Conservation (phyloP, 2,329 filamentous ascomycete genomes). For the Aspergillus niger region DNA sequence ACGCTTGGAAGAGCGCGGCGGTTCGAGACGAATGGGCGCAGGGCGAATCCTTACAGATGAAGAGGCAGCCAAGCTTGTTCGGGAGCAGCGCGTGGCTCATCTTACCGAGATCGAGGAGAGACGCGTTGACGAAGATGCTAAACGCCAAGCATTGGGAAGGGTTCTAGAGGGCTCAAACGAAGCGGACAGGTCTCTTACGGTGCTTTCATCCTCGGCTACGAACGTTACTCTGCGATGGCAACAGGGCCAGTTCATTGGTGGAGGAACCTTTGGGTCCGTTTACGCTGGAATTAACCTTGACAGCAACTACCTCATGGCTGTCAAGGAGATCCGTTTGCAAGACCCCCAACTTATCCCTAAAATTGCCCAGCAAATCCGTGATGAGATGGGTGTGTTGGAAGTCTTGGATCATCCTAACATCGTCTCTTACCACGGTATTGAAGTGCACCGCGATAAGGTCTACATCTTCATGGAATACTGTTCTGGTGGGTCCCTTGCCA, state of each 20-base stretch:
- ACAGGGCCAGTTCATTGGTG: conserved; percentile 96
- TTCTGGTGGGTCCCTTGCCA: conserved; percentile 88
- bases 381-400: conserved; percentile 96
- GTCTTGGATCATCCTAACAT: conserved; percentile 96
- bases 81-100: conserved; percentile 71
- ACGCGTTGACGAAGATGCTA: conserved; percentile 76
- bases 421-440: conserved; percentile 96
- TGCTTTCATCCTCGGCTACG: conserved; percentile 88
- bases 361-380: conserved; percentile 88
- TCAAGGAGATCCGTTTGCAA: conserved; percentile 96
- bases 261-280: conserved; percentile 95
- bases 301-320: conserved; percentile 93
- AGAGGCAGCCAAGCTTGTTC: conserved; percentile 75
- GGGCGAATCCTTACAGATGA: conserved; percentile 75
- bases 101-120: conserved; percentile 75
- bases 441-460: conserved; percentile 97
- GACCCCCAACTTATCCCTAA: conserved; percentile 95
- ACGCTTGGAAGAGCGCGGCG: conserved; percentile 76
- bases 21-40: conserved; percentile 76
- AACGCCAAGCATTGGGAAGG: conserved; percentile 82
- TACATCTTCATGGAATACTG: conserved; percentile 99
- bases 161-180: conserved; percentile 95
- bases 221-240: conserved; percentile 98
- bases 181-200: conserved; percentile 90
- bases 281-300: conserved; percentile 98